Evolutionary conservation across 2,329 filamentous ascomycete genomes (phyloP).

Genomic region (Rugonectria rugulosa): DNA sequence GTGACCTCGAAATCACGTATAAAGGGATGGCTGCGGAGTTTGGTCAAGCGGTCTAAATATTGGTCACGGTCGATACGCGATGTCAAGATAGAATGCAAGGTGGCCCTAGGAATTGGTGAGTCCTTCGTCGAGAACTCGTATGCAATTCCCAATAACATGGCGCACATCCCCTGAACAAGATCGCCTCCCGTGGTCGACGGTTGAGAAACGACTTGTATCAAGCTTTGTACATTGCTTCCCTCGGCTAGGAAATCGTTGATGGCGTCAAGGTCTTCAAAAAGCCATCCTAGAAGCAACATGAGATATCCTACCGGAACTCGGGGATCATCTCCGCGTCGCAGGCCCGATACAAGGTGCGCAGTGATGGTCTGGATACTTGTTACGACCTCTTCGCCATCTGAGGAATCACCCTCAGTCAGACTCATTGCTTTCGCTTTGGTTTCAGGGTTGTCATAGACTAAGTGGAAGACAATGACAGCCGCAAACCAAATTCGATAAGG

Average conservation of each 20-base stretch:
- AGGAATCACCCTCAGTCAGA: slow-evolving; percentile 88
- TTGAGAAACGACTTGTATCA: slow-evolving; percentile 76
- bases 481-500: slow-evolving; percentile 93
- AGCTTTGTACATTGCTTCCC: slow-evolving; percentile 87
- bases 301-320: slow-evolving; percentile 84
- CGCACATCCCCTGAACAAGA: slow-evolving; percentile 82
- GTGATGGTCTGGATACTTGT: slow-evolving; percentile 91
- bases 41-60: slow-evolving; percentile 83
- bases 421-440: slow-evolving; percentile 82
- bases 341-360: slow-evolving; percentile 81
- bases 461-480: slow-evolving; percentile 83
- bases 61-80: slow-evolving; percentile 83
- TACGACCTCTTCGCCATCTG: slow-evolving; percentile 91
- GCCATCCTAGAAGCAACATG: slow-evolving; percentile 87
- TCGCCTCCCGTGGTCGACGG: slow-evolving; percentile 65
- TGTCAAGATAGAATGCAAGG: slow-evolving; percentile 79
- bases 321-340: slow-evolving; percentile 79
- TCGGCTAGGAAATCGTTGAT: slow-evolving; percentile 94
- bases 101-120: slow-evolving; percentile 84
- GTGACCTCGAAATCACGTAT: slow-evolving; percentile 91
- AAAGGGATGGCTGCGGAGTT: slow-evolving; percentile 77
- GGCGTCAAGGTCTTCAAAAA: slow-evolving; percentile 90
- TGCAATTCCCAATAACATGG: slow-evolving; percentile 83
- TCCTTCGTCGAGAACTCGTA: slow-evolving; percentile 99
- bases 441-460: slow-evolving; percentile 80